Evolutionary conservation across 2,329 filamentous ascomycete genomes (phyloP).

Genomic region (Lachnellula subtilissima): DNA sequence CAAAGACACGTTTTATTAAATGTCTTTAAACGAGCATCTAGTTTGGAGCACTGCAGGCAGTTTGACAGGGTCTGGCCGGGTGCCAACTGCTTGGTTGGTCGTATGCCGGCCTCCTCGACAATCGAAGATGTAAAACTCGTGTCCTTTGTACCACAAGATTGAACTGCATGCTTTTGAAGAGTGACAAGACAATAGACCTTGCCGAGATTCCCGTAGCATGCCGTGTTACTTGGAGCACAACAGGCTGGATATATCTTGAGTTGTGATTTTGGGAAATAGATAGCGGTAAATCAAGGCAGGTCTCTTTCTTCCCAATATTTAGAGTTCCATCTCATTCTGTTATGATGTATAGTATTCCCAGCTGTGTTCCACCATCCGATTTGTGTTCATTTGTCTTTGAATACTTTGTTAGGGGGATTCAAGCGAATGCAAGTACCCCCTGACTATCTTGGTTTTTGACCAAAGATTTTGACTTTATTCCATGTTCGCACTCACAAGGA

Average conservation of each 20-base stretch:
- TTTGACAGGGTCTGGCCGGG: too few species aligned
- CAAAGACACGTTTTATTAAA: neutral
- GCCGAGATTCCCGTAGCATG: neutral
- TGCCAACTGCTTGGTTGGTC: too few species aligned
- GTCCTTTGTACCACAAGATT: slow-evolving; percentile 11
- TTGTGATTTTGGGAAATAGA: neutral
- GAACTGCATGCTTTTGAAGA: neutral
- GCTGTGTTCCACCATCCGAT: too few species aligned
- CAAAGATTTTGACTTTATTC: too few species aligned
- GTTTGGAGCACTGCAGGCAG: neutral
- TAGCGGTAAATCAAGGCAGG: neutral
- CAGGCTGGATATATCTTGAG: neutral
- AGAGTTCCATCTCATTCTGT: too few species aligned
- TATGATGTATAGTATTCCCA: too few species aligned
- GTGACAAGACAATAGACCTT: neutral
- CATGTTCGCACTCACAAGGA: too few species aligned
- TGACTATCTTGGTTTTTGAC: too few species aligned
- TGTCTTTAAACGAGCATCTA: neutral
- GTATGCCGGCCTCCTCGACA: neutral
- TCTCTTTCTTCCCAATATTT: too few species aligned
- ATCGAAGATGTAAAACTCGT: neutral
- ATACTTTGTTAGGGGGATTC: too few species aligned
- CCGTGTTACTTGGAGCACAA: neutral
- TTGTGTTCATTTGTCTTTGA: too few species aligned
- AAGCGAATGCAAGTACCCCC: too few species aligned